Percentiles rank a stretch among this genome's conserved stretches.
phyloP scores from a whole-genome alignment of 768 basidiomycete genomes.

The Chalciporus chontae region DNA sequence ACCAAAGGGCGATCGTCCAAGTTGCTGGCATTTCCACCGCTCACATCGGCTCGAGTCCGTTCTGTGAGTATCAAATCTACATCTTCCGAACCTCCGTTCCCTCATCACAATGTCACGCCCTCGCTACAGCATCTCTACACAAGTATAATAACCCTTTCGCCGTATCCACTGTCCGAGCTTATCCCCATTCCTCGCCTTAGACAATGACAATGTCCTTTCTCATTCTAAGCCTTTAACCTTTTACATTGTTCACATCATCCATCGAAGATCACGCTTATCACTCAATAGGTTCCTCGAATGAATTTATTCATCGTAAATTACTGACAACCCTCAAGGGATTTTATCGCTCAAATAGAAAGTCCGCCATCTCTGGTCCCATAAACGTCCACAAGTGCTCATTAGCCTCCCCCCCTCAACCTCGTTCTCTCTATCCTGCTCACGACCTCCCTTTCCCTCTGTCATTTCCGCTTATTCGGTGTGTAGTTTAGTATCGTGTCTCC shows the following conservation, averaged over 20 bases:
- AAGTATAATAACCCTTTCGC: background rate
- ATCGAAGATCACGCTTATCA: conserved; percentile 2
- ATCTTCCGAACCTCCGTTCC: background rate
- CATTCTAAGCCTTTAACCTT: conserved; percentile 4
- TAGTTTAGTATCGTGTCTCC: background rate
- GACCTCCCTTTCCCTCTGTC: background rate
- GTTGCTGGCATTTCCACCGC: background rate
- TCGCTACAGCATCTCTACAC: background rate
- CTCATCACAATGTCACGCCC: background rate
- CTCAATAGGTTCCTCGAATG: background rate
- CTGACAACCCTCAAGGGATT: conserved; percentile 3
- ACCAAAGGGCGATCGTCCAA: conserved; percentile 1
- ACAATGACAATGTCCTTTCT: background rate
- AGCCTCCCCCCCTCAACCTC: background rate
- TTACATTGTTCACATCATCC: conserved; percentile 1
- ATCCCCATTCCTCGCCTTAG: background rate
- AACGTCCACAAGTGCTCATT: conserved; percentile 10
- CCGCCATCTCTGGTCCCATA: conserved; percentile 12
- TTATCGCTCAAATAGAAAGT: conserved; percentile 15
- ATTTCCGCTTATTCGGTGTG: conserved; percentile 8
- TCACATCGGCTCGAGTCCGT: background rate
- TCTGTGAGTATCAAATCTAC: background rate
- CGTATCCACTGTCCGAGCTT: background rate
- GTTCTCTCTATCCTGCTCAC: background rate
- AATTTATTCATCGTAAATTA: background rate